Evolutionary conservation across 2,329 filamentous ascomycete genomes (phyloP).

Genomic region (Hypomyces perniciosus): DNA sequence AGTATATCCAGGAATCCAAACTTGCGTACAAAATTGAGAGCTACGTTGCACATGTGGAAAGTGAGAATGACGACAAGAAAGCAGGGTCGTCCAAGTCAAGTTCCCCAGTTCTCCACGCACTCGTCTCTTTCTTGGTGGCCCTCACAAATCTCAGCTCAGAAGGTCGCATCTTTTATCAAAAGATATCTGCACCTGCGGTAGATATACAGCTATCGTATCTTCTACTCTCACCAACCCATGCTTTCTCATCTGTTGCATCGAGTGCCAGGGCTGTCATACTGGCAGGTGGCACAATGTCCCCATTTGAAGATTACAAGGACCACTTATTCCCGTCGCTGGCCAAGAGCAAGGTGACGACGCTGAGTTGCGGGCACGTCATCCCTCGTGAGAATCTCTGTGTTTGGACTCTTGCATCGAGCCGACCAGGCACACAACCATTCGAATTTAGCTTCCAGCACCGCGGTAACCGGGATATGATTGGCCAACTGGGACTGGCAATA

Average conservation of each 20-base stretch:
- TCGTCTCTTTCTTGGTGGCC: constrained; percentile 63
- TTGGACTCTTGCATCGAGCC: constrained; percentile 54
- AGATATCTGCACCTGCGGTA: constrained; percentile 26
- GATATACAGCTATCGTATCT: constrained; percentile 72
- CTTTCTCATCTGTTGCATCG: constrained; percentile 82
- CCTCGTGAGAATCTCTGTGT: constrained; percentile 75
- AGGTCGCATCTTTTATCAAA: constrained; percentile 60
- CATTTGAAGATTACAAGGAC: constrained; percentile 81
- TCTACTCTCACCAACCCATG: constrained; percentile 82
- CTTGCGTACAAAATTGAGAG: constrained; percentile 91
- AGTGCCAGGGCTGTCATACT: constrained; percentile 82
- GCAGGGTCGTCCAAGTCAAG: constrained; percentile 17
- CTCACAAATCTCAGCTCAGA: constrained; percentile 79
- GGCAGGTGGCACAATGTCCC: constrained; percentile 95
- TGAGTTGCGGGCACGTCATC: constrained; percentile 94
- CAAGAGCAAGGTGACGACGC: constrained; percentile 59
- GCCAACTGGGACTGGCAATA: constrained; percentile 68
- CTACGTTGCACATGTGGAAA: constrained; percentile 62
- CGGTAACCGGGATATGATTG: constrained; percentile 61
- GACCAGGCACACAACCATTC: constrained; percentile 47
- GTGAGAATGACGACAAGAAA: constrained; percentile 31
- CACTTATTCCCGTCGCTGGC: constrained; percentile 77
- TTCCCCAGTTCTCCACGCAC: constrained; percentile 48
- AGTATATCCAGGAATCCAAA: constrained; percentile 87
- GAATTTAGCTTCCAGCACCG: constrained; percentile 86